Percentiles rank a stretch among this genome's conserved stretches.
These are phyloP conservation scores for Strobilomyces confusus DNA, from an alignment of 768 basidiomycete species.

Conservation along the genomic window DNA sequence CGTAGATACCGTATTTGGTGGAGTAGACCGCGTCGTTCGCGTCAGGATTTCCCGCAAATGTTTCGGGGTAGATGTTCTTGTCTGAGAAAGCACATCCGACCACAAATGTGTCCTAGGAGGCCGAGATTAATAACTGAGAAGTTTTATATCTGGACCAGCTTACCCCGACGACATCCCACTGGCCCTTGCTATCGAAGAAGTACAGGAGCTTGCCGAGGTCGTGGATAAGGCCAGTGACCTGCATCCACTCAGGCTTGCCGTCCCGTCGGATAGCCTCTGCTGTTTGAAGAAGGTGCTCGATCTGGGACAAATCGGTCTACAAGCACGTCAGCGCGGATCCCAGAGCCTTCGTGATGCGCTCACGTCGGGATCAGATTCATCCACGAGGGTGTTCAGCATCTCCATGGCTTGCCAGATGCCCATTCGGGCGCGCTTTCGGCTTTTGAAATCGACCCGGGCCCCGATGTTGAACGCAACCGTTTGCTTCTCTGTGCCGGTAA, in stretches of 20 bases:
- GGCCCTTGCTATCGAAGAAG: constrained; percentile 81
- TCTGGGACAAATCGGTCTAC: constrained; percentile 76
- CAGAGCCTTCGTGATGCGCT: not conserved
- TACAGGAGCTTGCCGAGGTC: constrained; percentile 87
- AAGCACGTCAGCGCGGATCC: constrained; percentile 11
- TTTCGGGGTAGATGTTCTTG: constrained; percentile 76
- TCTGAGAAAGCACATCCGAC: constrained; percentile 87
- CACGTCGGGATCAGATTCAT: constrained; percentile 90
- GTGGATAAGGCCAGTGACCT: constrained; percentile 81
- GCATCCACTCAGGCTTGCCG: constrained; percentile 92
- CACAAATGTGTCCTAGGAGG: constrained; percentile 61
- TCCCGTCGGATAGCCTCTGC: constrained; percentile 87
- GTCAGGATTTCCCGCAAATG: constrained; percentile 75
- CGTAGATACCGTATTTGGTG: constrained; percentile 70
- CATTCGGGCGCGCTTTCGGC: constrained; percentile 67
- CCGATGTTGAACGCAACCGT: constrained; percentile 82
- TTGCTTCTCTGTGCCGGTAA: constrained; percentile 63
- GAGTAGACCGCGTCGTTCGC: constrained; percentile 59
- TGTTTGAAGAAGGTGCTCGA: constrained; percentile 87
- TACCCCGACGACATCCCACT: constrained; percentile 94
- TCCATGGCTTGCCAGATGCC: constrained; percentile 85
- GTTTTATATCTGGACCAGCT: constrained; percentile 17
- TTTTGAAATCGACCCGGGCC: constrained; percentile 71
- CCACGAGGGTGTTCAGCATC: constrained; percentile 79
- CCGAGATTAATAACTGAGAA: constrained; percentile 2